Conservation (phyloP, 306 rosid genomes). For the Hippophae rhamnoides region DNA sequence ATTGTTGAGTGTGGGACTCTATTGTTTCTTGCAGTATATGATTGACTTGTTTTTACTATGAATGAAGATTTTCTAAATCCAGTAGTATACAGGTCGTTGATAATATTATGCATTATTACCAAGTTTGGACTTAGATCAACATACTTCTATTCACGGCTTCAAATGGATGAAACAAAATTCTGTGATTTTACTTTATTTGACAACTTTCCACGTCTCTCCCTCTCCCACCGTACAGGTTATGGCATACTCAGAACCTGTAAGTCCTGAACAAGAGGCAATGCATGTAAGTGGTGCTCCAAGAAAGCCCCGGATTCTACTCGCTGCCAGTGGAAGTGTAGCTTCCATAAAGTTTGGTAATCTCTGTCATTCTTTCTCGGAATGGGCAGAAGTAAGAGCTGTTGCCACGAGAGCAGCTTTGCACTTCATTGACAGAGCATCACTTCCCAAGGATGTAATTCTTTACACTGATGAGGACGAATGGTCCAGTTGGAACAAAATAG, state of each 20-base stretch:
- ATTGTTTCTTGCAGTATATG: no score
- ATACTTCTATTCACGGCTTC: no score
- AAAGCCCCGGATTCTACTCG: constrained; percentile 73
- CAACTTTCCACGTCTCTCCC: no score
- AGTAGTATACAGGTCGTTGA: no score
- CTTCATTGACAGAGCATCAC: constrained; percentile 43
- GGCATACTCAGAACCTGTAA: constrained; percentile 41
- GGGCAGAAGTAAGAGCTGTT: constrained; percentile 74
- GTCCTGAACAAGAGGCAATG: constrained; percentile 23
- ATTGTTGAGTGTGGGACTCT: no score
- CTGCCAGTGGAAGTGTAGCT: constrained; percentile 75
- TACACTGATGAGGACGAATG: constrained; percentile 58
- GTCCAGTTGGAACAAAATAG: constrained; percentile 53
- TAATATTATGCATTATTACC: no score
- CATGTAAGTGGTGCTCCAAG: constrained; percentile 26
- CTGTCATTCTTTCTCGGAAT: constrained; percentile 44
- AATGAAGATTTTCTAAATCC: no score
- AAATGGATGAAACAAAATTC: no score
- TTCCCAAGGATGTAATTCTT: constrained; percentile 32
- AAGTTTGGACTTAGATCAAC: no score
- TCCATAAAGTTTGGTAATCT: constrained; percentile 51
- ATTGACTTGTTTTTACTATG: no score
- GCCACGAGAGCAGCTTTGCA: constrained; percentile 45
- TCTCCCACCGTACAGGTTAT: constrained; percentile 15
- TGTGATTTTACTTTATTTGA: no score